These are phyloP conservation scores for Acacia confusa DNA, from an alignment of 306 rosid species.

Conservation along the genomic window DNA sequence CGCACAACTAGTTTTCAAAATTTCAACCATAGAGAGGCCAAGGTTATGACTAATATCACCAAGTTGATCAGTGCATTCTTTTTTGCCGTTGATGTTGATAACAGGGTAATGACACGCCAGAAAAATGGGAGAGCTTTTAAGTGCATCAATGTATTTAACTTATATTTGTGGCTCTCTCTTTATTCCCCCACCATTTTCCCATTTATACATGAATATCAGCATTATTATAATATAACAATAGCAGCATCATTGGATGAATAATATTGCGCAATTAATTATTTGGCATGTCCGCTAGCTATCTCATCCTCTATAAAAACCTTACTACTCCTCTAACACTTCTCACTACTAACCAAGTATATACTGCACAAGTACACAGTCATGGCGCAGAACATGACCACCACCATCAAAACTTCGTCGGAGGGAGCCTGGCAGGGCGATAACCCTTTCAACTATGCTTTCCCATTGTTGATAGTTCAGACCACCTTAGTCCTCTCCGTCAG, in stretches of 20 bases:
- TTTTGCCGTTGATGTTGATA: not conserved
- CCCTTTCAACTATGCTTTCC: conserved; percentile 68
- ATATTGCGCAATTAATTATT: not conserved
- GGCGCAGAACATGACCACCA: conserved; percentile 47
- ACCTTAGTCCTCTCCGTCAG: conserved; percentile 47
- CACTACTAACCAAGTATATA: not conserved
- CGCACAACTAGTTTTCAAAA: no score
- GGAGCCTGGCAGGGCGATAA: conserved; percentile 83
- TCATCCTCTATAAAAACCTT: not conserved
- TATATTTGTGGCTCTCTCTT: not conserved
- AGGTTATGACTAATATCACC: not conserved
- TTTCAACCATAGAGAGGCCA: no score
- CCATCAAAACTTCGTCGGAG: conserved; percentile 58
- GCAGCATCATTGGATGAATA: not conserved
- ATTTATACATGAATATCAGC: not conserved
- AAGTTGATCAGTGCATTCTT: not conserved
- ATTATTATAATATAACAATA: not conserved
- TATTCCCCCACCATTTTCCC: not conserved
- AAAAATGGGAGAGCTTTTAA: not conserved
- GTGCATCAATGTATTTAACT: not conserved
- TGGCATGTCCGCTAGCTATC: not conserved
- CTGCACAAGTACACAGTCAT: not conserved
- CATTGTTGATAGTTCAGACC: conserved; percentile 64
- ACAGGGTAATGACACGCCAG: not conserved
- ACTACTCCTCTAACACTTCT: not conserved